Conservation (phyloP, 2,329 filamentous ascomycete genomes). For the Paracorniculantispora psalliotae region DNA sequence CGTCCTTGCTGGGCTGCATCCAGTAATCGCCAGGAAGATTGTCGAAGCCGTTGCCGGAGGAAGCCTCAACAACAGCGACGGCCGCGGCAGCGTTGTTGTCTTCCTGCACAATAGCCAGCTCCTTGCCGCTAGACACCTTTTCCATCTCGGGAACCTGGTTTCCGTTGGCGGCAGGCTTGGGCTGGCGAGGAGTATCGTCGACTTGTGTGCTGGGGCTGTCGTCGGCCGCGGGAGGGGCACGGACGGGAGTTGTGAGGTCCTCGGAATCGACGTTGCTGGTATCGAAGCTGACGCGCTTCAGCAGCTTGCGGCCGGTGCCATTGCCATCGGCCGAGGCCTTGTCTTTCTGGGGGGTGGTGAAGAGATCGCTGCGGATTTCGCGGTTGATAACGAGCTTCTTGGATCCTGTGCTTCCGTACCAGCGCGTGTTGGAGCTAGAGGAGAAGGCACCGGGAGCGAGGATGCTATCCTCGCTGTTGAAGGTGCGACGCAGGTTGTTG, state of each 20-base stretch:
- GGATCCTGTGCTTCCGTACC: constrained; percentile 63
- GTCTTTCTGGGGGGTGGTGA: constrained; percentile 55
- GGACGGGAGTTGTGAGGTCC: constrained; percentile 28
- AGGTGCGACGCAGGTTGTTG: constrained; percentile 77
- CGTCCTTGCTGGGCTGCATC: constrained; percentile 71
- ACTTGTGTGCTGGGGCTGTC: constrained; percentile 25
- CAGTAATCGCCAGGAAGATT: constrained; percentile 72
- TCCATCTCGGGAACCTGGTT: constrained; percentile 59
- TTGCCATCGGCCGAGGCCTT: constrained; percentile 35
- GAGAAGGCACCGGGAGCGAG: constrained; percentile 82
- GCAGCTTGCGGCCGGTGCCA: constrained; percentile 50
- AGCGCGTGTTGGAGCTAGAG: constrained; percentile 56
- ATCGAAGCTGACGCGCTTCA: constrained; percentile 92
- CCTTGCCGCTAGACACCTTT: constrained; percentile 61
- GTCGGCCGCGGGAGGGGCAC: constrained; percentile 31
- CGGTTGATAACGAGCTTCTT: constrained; percentile 94
- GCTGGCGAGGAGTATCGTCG: constrained; percentile 43
- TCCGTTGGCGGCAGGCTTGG: constrained; percentile 43
- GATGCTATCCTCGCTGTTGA: constrained; percentile 79
- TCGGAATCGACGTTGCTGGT: constrained; percentile 46
- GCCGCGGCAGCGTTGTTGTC: constrained; percentile 42
- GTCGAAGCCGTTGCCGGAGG: constrained; percentile 27
- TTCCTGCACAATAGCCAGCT: constrained; percentile 75
- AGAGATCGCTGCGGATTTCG: constrained; percentile 69
- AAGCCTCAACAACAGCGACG: constrained; percentile 23